These are phyloP conservation scores for Russula sp. DNA, from an alignment of 768 basidiomycete species.

Conservation along the genomic window DNA sequence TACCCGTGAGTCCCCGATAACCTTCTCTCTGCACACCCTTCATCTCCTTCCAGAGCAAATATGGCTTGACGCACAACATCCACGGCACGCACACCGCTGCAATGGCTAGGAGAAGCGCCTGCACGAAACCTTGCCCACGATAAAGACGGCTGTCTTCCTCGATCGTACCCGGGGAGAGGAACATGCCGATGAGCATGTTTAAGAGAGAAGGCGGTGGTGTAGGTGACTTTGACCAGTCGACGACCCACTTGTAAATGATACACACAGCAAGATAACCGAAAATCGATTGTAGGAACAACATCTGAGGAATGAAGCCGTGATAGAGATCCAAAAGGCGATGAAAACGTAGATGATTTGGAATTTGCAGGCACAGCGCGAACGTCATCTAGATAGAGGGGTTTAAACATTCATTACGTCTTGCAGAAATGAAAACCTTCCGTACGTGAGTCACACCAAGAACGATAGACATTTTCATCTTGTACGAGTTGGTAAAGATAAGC, in stretches of 20 bases:
- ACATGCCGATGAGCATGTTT: conserved; percentile 97
- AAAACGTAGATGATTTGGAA: conserved; percentile 94
- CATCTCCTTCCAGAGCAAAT: conserved; percentile 87
- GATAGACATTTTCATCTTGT: conserved; percentile 99
- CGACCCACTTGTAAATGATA: conserved; percentile 96
- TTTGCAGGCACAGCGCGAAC: conserved; percentile 92
- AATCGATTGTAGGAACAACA: conserved; percentile 96
- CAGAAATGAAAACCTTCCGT: conserved; percentile 35
- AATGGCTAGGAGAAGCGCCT: conserved; percentile 70
- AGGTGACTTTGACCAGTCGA: conserved; percentile 78
- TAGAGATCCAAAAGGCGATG: conserved; percentile 83
- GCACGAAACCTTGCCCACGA: conserved; percentile 81
- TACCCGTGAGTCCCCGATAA: conserved; percentile 68
- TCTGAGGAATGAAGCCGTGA: conserved; percentile 94
- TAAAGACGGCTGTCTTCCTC: conserved; percentile 70
- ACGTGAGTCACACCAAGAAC: conserved; percentile 96
- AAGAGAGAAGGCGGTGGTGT: conserved; percentile 83
- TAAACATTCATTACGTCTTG: neutral
- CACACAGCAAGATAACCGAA: conserved; percentile 94
- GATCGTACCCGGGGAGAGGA: conserved; percentile 83
- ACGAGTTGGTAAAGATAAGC: conserved; percentile 94
- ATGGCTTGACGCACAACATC: conserved; percentile 91
- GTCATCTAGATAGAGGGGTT: conserved; percentile 74
- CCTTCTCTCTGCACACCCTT: conserved; percentile 79
- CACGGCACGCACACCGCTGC: conserved; percentile 91